Percentiles rank a stretch among this genome's conserved stretches.
phyloP scores from a whole-genome alignment of 75 land plant species.

The Pinus taeda region DNA sequence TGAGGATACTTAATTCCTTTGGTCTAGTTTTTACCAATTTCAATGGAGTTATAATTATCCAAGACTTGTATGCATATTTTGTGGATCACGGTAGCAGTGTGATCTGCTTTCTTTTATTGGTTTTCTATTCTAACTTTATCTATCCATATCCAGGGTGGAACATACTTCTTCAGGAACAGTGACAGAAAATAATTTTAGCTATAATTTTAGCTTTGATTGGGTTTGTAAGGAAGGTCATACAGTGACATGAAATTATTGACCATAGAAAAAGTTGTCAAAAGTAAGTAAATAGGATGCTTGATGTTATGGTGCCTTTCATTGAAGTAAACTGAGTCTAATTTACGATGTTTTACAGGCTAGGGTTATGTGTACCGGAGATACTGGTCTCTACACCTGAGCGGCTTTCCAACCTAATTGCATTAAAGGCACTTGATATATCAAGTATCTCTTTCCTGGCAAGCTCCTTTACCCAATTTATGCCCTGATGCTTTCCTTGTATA shows the following conservation, averaged over 20 bases:
- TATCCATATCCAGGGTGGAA: too few relatives aligned
- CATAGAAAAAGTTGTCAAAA: background rate
- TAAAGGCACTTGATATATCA: conserved; percentile 69
- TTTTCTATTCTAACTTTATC: too few relatives aligned
- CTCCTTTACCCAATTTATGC: background rate
- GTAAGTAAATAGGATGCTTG: background rate
- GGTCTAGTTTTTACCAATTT: too few relatives aligned
- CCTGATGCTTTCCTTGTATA: background rate
- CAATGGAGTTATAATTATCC: too few relatives aligned
- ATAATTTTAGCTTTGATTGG: background rate
- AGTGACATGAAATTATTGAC: background rate
- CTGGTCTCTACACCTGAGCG: conserved; percentile 82
- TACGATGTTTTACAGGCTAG: conserved; percentile 8
- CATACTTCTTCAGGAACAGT: too few relatives aligned
- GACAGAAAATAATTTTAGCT: too few relatives aligned
- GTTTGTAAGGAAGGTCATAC: background rate
- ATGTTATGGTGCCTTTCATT: background rate
- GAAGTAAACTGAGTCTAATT: background rate
- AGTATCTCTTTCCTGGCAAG: conserved; percentile 74
- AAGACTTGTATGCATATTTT: too few relatives aligned
- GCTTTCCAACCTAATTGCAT: conserved; percentile 64
- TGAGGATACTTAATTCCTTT: too few relatives aligned
- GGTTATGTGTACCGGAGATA: conserved; percentile 66
- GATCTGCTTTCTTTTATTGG: too few relatives aligned
- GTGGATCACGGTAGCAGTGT: too few relatives aligned